Percentiles rank a stretch among this genome's conserved stretches.
Conservation (phyloP, 208 protist species). For the Acanthamoeba castellanii region DNA sequence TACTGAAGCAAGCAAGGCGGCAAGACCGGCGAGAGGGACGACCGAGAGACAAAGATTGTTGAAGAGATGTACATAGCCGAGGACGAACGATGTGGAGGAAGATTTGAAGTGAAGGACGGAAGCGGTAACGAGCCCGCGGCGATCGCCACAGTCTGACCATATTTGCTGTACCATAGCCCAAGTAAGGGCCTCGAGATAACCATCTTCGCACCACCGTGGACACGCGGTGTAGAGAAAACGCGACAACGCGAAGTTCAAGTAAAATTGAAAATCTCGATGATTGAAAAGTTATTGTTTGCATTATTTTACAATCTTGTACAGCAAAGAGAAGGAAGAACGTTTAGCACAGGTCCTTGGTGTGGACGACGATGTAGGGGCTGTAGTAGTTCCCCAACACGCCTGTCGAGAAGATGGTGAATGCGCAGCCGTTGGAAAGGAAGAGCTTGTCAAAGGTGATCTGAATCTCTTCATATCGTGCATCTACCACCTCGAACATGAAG, state of each 20-base stretch:
- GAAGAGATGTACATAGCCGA: too few relatives aligned
- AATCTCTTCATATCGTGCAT: not conserved
- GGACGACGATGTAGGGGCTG: not conserved
- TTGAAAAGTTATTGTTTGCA: too few relatives aligned
- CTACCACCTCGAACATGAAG: not conserved
- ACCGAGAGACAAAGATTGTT: not conserved
- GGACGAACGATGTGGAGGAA: not conserved
- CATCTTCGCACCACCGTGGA: not conserved
- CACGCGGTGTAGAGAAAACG: not conserved
- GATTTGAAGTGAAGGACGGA: not conserved
- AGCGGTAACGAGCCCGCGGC: not conserved
- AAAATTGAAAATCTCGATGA: too few relatives aligned
- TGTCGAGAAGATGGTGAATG: conserved; percentile 7
- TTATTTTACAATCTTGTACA: not conserved
- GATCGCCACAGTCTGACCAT: not conserved
- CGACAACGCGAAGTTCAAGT: too few relatives aligned
- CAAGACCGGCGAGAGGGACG: not conserved
- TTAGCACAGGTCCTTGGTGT: not conserved
- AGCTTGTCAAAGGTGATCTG: conserved; percentile 14
- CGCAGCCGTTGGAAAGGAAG: not conserved
- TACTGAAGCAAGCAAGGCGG: not conserved
- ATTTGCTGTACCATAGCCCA: not conserved
- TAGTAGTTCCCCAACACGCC: conserved; percentile 30
- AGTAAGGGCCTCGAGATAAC: not conserved
- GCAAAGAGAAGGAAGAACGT: not conserved